Evolutionary conservation across 306 rosid species (phyloP).

Genomic region (Castanospermum australe): DNA sequence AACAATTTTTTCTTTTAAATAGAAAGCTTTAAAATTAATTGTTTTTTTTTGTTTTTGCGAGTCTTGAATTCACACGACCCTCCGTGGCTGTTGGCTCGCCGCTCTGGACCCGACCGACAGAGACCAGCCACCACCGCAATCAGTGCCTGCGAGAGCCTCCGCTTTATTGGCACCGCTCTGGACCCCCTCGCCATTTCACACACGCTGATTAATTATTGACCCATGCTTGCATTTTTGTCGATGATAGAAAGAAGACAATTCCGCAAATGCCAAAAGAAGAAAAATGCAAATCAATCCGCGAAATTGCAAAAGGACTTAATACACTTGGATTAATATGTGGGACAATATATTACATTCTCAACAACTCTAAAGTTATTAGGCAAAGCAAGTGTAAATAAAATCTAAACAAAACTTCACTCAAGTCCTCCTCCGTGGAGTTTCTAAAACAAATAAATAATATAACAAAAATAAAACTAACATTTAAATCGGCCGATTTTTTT

Average conservation of each 20-base stretch:
- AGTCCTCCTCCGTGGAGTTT: constrained; percentile 38
- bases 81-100: no score
- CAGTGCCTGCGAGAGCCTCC: constrained; percentile 21
- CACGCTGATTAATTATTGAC: neutral
- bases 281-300: no score
- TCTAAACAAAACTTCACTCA: constrained; percentile 50
- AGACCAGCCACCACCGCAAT: constrained; percentile 52
- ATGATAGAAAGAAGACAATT: no score
- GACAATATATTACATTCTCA: constrained; percentile 35
- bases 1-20: no score
- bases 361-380: constrained; percentile 31
- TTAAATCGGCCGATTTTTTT: neutral
- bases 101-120: constrained; percentile 33
- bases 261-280: neutral
- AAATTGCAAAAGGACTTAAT: neutral
- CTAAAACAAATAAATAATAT: constrained; percentile 16
- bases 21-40: no score
- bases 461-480: constrained; percentile 16
- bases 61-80: constrained; percentile 24
- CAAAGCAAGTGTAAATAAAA: neutral
- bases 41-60: no score
- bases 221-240: no score
- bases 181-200: neutral
- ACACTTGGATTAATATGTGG: constrained; percentile 20
- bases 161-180: neutral